phyloP scores from a whole-genome alignment of 176 grass and related monocot genomes.

The Aegilops tauschii region DNA sequence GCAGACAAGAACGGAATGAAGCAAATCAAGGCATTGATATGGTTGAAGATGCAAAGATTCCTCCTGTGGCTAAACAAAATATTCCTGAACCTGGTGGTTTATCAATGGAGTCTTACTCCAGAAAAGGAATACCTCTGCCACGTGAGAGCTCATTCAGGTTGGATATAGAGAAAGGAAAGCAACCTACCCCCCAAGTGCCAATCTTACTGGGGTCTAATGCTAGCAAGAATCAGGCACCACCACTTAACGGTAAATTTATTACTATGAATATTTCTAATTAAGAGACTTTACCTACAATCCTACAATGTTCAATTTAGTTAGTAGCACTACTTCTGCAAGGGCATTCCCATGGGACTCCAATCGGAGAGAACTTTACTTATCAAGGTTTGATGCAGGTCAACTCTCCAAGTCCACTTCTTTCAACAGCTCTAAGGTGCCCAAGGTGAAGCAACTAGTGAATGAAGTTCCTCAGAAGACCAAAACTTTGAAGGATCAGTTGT shows the following conservation, averaged over 20 bases:
- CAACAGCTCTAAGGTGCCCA: slow-evolving; percentile 85
- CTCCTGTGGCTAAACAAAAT: slow-evolving; percentile 22
- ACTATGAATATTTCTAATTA: slow-evolving; percentile 21
- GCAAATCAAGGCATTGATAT: slow-evolving; percentile 29
- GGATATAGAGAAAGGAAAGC: slow-evolving; percentile 59
- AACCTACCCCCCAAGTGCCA: slow-evolving; percentile 17
- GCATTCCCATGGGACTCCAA: neutral
- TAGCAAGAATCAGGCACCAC: slow-evolving; percentile 33
- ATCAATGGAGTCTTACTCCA: slow-evolving; percentile 25
- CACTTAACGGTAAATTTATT: slow-evolving; percentile 55
- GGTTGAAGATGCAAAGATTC: slow-evolving; percentile 29
- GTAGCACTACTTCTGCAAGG: neutral
- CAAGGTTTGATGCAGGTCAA: slow-evolving; percentile 49
- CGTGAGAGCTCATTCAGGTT: slow-evolving; percentile 29
- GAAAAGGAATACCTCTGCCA: slow-evolving; percentile 32
- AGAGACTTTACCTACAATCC: neutral
- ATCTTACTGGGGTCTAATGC: slow-evolving; percentile 29
- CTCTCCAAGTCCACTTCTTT: slow-evolving; percentile 74
- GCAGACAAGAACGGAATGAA: slow-evolving; percentile 23
- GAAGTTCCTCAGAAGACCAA: slow-evolving; percentile 73
- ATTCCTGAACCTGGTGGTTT: slow-evolving; percentile 20
- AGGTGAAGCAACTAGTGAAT: slow-evolving; percentile 80
- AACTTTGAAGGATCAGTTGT: slow-evolving; percentile 46
- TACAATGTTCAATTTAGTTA: slow-evolving; percentile 16
- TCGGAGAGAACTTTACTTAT: neutral